phyloP scores from a whole-genome alignment of 2,329 filamentous ascomycete genomes.

The Lecanicillium sp. region DNA sequence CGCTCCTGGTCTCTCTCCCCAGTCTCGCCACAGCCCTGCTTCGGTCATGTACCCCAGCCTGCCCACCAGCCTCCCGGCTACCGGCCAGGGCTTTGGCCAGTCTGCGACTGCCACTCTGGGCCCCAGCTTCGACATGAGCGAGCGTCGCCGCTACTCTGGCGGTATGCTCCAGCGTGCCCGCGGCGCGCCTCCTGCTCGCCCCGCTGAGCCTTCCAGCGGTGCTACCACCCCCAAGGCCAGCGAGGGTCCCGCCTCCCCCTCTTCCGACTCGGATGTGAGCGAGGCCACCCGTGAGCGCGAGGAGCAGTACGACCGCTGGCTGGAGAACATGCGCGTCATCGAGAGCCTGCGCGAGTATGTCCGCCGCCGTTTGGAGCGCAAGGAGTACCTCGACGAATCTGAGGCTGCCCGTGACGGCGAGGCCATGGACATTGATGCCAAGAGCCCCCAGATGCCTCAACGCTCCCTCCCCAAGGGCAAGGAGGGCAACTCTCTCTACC shows the following conservation, averaged over 20 bases:
- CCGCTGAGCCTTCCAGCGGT: conserved; percentile 30
- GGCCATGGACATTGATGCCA: conserved; percentile 33
- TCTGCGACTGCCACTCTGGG: conserved; percentile 67
- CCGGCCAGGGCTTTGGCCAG: conserved; percentile 64
- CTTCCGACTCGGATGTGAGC: conserved; percentile 45
- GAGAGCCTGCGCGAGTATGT: conserved; percentile 56
- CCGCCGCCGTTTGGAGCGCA: conserved; percentile 48
- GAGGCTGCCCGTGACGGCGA: conserved; percentile 20
- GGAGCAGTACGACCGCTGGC: conserved; percentile 58
- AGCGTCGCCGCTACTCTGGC: conserved; percentile 59
- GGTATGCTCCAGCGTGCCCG: conserved; percentile 59
- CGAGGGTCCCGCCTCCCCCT: conserved; percentile 47
- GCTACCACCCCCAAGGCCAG: conserved; percentile 38
- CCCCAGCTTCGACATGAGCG: conserved; percentile 56
- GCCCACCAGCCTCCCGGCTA: conserved; percentile 47
- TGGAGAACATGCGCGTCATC: conserved; percentile 60
- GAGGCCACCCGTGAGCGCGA: conserved; percentile 50
- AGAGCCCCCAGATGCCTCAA: conserved; percentile 24
- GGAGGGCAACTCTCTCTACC: conserved; percentile 31
- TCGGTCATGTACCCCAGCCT: conserved; percentile 71
- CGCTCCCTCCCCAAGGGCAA: conserved; percentile 20
- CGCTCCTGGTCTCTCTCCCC: conserved; percentile 41
- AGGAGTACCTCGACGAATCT: conserved; percentile 42
- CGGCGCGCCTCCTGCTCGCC: conserved; percentile 31
- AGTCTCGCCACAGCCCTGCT: conserved; percentile 53